phyloP scores from a whole-genome alignment of 1,139 yeast species.

The Hemisphaericaspora lyxosophila region DNA sequence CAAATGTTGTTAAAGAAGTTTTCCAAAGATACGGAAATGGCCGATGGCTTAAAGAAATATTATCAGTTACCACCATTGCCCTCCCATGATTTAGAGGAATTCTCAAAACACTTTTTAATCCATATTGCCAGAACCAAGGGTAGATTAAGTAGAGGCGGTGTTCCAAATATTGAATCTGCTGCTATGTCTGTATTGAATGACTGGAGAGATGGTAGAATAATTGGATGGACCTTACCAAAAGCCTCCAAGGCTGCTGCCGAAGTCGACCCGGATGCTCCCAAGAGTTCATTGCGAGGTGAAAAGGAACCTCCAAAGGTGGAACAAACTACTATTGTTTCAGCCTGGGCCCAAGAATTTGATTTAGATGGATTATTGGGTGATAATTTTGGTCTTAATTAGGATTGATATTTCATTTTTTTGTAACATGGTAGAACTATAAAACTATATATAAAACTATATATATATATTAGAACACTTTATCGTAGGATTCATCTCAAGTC shows the following conservation, averaged over 20 bases:
- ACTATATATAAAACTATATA: neutral
- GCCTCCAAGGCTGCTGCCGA: slow-evolving; percentile 45
- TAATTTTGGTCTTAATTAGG: slow-evolving; percentile 27
- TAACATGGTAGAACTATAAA: neutral
- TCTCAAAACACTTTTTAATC: slow-evolving; percentile 79
- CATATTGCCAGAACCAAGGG: slow-evolving; percentile 94
- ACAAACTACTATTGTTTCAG: slow-evolving; percentile 78
- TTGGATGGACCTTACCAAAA: slow-evolving; percentile 89
- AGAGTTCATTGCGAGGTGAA: slow-evolving; percentile 45
- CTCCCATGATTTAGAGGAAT: slow-evolving; percentile 59
- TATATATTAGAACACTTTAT: no score
- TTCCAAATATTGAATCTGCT: slow-evolving; percentile 86
- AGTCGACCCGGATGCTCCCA: slow-evolving; percentile 34
- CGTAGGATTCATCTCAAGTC: no score
- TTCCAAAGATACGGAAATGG: slow-evolving; percentile 69
- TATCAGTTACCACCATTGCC: slow-evolving; percentile 86
- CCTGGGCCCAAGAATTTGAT: slow-evolving; percentile 94
- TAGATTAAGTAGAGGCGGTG: slow-evolving; percentile 87
- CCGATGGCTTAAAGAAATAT: slow-evolving; percentile 67
- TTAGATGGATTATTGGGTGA: slow-evolving; percentile 71
- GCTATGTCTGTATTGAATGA: slow-evolving; percentile 82
- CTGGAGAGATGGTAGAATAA: slow-evolving; percentile 95
- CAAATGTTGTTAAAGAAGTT: slow-evolving; percentile 73
- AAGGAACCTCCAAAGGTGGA: slow-evolving; percentile 57
- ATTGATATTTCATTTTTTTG: neutral